phyloP scores from a whole-genome alignment of 2,329 filamentous ascomycete species.

The Orbilia brochopaga region DNA sequence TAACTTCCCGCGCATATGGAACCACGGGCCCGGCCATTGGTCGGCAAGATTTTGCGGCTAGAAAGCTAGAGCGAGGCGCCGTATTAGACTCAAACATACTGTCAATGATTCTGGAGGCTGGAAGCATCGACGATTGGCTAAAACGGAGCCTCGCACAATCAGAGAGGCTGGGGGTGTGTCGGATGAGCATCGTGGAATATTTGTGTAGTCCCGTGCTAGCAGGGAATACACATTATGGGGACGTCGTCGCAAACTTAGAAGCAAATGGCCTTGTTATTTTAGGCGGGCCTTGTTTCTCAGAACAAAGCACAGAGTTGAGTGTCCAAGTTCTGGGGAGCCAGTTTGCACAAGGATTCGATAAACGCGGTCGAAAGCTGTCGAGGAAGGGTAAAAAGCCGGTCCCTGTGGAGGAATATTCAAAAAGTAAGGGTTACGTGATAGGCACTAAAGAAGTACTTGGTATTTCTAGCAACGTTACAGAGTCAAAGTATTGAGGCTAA shows the following conservation, averaged over 20 bases:
- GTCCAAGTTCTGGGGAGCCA: slow-evolving; percentile 1
- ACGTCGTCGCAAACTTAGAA: not conserved
- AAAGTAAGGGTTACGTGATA: not conserved
- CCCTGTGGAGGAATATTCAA: not conserved
- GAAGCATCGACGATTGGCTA: slow-evolving; percentile 14
- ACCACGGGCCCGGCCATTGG: slow-evolving; percentile 12
- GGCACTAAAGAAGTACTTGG: slow-evolving; percentile 5
- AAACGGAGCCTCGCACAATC: slow-evolving; percentile 4
- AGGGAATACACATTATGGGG: not conserved
- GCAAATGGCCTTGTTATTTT: slow-evolving; percentile 10
- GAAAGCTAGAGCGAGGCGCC: slow-evolving; percentile 13
- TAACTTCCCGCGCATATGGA: slow-evolving; percentile 7
- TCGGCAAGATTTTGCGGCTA: slow-evolving; percentile 9
- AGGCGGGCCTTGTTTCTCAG: slow-evolving; percentile 10
- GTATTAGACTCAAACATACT: slow-evolving; percentile 11
- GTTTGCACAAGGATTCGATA: not conserved
- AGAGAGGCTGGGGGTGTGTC: slow-evolving; percentile 3
- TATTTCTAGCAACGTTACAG: slow-evolving; percentile 6
- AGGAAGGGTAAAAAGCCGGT: not conserved
- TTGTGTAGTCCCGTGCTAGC: slow-evolving; percentile 2
- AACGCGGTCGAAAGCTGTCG: not conserved
- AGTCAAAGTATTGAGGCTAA: slow-evolving; percentile 12
- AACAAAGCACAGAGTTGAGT: slow-evolving; percentile 5
- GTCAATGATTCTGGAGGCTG: slow-evolving; percentile 9
- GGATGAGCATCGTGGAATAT: slow-evolving; percentile 8